These are phyloP conservation scores for Reticulomyxa filosa DNA, from an alignment of 78 protist genomes.

Conservation along the genomic window DNA sequence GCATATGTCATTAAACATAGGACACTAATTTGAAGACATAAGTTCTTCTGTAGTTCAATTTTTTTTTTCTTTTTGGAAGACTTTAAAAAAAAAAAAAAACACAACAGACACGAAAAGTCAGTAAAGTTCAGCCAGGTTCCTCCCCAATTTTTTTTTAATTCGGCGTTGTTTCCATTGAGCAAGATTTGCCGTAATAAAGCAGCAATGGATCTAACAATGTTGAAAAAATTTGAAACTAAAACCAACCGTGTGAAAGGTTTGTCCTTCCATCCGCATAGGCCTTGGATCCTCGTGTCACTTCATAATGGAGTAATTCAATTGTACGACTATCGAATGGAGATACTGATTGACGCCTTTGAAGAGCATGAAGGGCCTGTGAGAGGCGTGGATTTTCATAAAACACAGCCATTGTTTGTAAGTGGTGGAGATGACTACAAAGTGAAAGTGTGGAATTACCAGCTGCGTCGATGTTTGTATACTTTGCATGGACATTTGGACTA, in stretches of 20 bases:
- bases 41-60: too few relatives aligned
- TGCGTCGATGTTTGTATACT: slow-evolving; percentile 77
- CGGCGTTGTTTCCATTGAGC: too few relatives aligned
- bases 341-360: slow-evolving; percentile 74
- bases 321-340: slow-evolving; percentile 88
- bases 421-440: slow-evolving; percentile 98
- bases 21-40: too few relatives aligned
- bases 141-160: too few relatives aligned
- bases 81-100: too few relatives aligned
- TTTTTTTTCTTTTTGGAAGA: too few relatives aligned
- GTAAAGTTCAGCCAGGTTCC: too few relatives aligned
- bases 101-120: too few relatives aligned
- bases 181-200: too few relatives aligned
- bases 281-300: slow-evolving; percentile 80
- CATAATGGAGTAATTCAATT: slow-evolving; percentile 90
- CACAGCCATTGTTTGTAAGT: slow-evolving; percentile 90
- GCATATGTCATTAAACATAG: too few relatives aligned
- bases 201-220: slow-evolving; percentile 11
- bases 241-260: slow-evolving; percentile 66
- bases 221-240: slow-evolving; percentile 53
- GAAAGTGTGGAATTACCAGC: slow-evolving; percentile 89
- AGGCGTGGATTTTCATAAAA: slow-evolving; percentile 78
- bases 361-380: slow-evolving; percentile 99
- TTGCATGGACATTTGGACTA: slow-evolving; percentile 88
- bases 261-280: slow-evolving; percentile 86